Evolutionary conservation across 352 stramenopile species (phyloP).

Genomic region (Globisporangium ultimum): DNA sequence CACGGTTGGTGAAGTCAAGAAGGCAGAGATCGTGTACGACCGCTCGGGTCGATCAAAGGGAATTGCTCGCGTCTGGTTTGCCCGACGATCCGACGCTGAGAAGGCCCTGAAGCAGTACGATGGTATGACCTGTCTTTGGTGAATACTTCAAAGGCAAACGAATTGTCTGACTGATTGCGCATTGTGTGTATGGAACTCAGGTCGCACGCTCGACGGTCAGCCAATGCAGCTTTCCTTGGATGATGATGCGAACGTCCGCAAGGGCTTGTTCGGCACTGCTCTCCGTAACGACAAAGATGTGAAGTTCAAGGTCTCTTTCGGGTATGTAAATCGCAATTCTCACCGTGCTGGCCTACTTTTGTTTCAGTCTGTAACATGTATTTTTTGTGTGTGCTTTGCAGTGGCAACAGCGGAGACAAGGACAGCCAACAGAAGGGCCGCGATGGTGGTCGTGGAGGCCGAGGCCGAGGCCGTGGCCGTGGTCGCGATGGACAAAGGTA

Average conservation of each 20-base stretch:
- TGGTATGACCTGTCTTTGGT: constrained; percentile 22
- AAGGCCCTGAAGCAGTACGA: constrained; percentile 85
- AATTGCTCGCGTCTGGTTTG: constrained; percentile 76
- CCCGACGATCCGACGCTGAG: constrained; percentile 59
- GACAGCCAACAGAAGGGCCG: constrained; percentile 37
- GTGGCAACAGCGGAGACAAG: constrained; percentile 15
- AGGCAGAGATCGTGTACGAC: constrained; percentile 82
- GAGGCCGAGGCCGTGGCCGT: constrained; percentile 37
- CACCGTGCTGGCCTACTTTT: background rate
- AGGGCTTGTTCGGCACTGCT: constrained; percentile 74
- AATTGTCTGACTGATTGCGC: background rate
- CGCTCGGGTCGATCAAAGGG: constrained; percentile 79
- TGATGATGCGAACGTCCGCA: constrained; percentile 65
- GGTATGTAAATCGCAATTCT: constrained; percentile 25
- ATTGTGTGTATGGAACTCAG: constrained; percentile 18
- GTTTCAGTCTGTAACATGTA: background rate
- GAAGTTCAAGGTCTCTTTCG: constrained; percentile 81
- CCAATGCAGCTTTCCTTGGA: constrained; percentile 76
- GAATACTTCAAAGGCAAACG: background rate
- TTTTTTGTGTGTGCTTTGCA: background rate
- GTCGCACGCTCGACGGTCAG: constrained; percentile 68
- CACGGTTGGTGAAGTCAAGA: constrained; percentile 72
- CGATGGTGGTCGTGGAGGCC: constrained; percentile 22
- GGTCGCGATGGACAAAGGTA: constrained; percentile 15
- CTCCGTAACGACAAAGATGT: constrained; percentile 63